Evolutionary conservation across 1,284 basidiomycete species (phyloP), one percentile per base, ranked within the genome.

Genomic region (Sparassis latifolia): DNA sequence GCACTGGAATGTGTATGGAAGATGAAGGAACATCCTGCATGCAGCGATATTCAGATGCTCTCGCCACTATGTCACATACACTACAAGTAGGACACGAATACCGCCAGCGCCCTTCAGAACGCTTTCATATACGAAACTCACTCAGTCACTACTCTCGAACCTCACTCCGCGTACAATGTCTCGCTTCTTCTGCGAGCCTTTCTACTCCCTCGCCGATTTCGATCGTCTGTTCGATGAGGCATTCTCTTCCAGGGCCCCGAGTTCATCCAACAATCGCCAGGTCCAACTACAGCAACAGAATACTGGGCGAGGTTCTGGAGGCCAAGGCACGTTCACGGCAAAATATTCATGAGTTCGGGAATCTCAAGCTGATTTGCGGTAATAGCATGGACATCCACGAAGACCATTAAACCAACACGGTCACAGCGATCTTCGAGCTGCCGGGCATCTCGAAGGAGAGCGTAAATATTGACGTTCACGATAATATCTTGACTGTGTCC

Each of bases 311-410:
- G 43, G 33, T 30, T 32, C 4, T 35, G 56, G 37, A 43, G 56
- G 44, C 70, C 67, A 2, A 66, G 51, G 70, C 62, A 57, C 28
- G 56, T 48, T 28, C 20, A 20, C 20, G n/a, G 29, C 32, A 5
- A 10, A 10, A 20, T 44, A 5, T 44, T 37, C 35, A 6, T 37
- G 6, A 7, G 12, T 37, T 37, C 12, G 20, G 20, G 35, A 44
- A 30, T 30, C n/a, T 5, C 5, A 42, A 20, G 10, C 44, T 48
- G 12, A 58, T 45, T 28, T 3, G 7, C 31, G 31, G n/a, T 42
- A 30, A 4, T 51, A 77, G 76, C 48, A 72, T 77, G 68, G 74
- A 79, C 52, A 55, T 78, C 2, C 70, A 75, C 51, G 75, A 77
- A 53, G 61, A 71, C 50, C 37, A 52, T 4, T 63, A 70, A 2